These are phyloP conservation scores for Graphiopsis chlorocephala DNA, from an alignment of 2,329 filamentous ascomycete species.

Conservation along the genomic window DNA sequence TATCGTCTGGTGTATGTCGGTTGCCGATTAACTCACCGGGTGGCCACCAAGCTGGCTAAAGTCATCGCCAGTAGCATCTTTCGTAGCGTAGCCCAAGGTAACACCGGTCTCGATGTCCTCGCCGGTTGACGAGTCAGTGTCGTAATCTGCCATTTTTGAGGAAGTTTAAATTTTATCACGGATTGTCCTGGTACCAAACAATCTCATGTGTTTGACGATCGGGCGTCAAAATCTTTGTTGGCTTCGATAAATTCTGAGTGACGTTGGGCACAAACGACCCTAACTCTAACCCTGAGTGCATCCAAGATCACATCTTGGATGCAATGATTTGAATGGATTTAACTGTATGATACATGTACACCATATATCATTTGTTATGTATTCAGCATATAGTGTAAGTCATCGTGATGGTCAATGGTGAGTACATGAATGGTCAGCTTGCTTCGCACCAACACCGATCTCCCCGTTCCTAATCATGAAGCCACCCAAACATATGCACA, in stretches of 20 bases:
- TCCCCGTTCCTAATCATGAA: too few relatives aligned
- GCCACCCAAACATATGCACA: too few relatives aligned
- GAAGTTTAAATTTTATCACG: neutral
- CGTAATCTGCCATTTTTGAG: slow-evolving; percentile 55
- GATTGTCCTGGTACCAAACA: neutral
- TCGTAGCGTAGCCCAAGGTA: slow-evolving; percentile 82
- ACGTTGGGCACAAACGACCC: neutral
- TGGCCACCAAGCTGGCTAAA: slow-evolving; percentile 85
- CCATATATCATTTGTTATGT: neutral
- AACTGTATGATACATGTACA: too few relatives aligned
- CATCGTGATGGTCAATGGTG: too few relatives aligned
- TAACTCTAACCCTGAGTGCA: neutral
- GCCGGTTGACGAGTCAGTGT: slow-evolving; percentile 78
- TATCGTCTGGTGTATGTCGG: neutral
- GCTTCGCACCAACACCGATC: too few relatives aligned
- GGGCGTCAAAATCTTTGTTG: slow-evolving; percentile 8
- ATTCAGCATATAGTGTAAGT: too few relatives aligned
- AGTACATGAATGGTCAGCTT: too few relatives aligned
- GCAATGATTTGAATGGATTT: too few relatives aligned
- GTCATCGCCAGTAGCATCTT: slow-evolving; percentile 73
- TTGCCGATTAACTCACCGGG: slow-evolving; percentile 62
- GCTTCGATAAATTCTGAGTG: slow-evolving; percentile 14
- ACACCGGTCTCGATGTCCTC: slow-evolving; percentile 80
- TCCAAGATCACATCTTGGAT: neutral
- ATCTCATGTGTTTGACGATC: neutral